A percentile compares a stretch with the other conserved stretches of the same genome.
Evolutionary conservation across 2,329 filamentous ascomycete species (phyloP).

Genomic region (Diaporthe batatas): DNA sequence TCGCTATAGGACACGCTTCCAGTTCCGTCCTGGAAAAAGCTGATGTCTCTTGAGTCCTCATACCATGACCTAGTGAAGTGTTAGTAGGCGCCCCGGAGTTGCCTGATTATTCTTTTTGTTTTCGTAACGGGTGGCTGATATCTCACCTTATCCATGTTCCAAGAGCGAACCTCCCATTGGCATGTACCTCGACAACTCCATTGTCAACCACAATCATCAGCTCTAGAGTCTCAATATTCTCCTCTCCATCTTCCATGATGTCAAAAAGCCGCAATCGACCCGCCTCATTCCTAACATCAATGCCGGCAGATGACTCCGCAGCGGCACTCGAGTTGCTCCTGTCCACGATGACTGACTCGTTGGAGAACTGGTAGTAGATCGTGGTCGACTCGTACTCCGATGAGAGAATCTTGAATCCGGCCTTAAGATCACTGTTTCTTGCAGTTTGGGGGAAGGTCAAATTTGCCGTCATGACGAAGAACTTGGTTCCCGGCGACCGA

Average conservation of each 20-base stretch:
- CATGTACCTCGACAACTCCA: constrained; percentile 55
- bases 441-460: constrained; percentile 54
- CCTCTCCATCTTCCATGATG: constrained; percentile 47
- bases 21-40: constrained; percentile 53
- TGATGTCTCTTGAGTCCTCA: constrained; percentile 50
- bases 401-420: constrained; percentile 57
- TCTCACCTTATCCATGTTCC: constrained; percentile 59
- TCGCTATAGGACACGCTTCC: constrained; percentile 51
- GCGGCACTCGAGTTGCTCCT: constrained; percentile 57
- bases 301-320: constrained; percentile 54
- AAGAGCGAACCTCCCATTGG: constrained; percentile 57
- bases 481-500: constrained; percentile 49
- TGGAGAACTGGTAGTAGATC: constrained; percentile 60
- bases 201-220: constrained; percentile 58
- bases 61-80: constrained; percentile 52
- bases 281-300: constrained; percentile 53
- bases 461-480: constrained; percentile 54
- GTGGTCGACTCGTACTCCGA: constrained; percentile 56
- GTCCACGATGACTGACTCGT: constrained; percentile 58
- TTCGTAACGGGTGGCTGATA: constrained; percentile 18
- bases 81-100: constrained; percentile 42
- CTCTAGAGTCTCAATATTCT: constrained; percentile 53
- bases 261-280: constrained; percentile 58
- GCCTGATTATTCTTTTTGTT: not conserved
- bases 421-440: constrained; percentile 52